These are phyloP conservation scores for Leishmania tarentolae DNA, from an alignment of 208 protist species.

Conservation along the genomic window DNA sequence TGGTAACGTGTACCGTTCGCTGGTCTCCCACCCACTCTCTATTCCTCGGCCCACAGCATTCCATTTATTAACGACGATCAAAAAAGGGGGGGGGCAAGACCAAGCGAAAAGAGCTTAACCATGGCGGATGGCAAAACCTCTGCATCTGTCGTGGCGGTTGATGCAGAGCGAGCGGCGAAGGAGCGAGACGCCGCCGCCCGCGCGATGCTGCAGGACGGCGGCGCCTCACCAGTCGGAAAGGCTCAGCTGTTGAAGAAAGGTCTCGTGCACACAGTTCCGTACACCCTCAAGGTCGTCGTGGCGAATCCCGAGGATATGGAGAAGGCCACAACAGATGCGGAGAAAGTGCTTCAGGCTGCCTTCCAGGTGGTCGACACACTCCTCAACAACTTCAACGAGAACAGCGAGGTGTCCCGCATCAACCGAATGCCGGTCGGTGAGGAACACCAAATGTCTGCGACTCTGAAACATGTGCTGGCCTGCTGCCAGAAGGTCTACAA, in stretches of 20 bases:
- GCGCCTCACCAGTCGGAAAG: constrained; percentile 21
- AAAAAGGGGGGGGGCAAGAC: background rate
- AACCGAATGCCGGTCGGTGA: constrained; percentile 46
- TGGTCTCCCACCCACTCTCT: background rate
- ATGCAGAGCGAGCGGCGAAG: constrained; percentile 49
- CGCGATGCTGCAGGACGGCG: constrained; percentile 53
- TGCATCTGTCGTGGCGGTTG: constrained; percentile 58
- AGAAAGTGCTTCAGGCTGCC: constrained; percentile 38
- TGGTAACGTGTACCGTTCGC: background rate
- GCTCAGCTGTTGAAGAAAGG: constrained; percentile 48
- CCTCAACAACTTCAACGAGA: constrained; percentile 66
- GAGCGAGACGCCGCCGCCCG: constrained; percentile 60
- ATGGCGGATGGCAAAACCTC: constrained; percentile 64
- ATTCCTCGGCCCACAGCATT: no score
- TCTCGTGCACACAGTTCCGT: constrained; percentile 72
- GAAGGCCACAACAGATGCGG: constrained; percentile 23
- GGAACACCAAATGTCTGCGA: constrained; percentile 60
- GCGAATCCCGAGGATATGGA: constrained; percentile 25
- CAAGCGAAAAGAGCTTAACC: background rate
- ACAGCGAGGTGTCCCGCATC: constrained; percentile 63
- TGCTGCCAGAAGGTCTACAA: constrained; percentile 56
- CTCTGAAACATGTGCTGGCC: constrained; percentile 49
- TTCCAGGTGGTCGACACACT: constrained; percentile 68
- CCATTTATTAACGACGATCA: background rate
- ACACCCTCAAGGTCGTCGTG: constrained; percentile 61